phyloP scores from a whole-genome alignment of 495 filamentous ascomycete species.

The Thozetella sp. region DNA sequence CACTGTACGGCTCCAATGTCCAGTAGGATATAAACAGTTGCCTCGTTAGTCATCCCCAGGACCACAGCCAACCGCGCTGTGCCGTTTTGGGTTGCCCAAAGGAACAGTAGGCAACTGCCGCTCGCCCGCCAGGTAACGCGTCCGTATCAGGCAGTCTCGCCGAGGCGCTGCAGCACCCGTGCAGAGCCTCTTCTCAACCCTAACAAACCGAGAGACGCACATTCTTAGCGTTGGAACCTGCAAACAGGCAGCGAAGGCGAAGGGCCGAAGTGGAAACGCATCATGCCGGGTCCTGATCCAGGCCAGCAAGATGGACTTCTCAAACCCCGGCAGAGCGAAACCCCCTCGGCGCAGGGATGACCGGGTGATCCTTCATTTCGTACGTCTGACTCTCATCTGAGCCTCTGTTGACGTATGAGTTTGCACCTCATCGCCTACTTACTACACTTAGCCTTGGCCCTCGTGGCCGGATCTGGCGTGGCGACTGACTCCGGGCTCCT shows the following conservation, averaged over 20 bases:
- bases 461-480: not conserved
- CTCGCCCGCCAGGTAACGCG: not conserved
- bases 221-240: not conserved
- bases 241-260: not conserved
- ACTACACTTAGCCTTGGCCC: no score
- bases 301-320: constrained; percentile 12
- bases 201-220: no score
- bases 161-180: not conserved
- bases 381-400: constrained; percentile 34
- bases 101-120: not conserved
- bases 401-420: not conserved
- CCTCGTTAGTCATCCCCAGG: not conserved
- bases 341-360: constrained; percentile 57
- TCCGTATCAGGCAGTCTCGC: not conserved
- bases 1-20: not conserved
- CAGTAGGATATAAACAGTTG: not conserved
- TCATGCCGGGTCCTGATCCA: constrained; percentile 6
- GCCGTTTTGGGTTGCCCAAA: no score
- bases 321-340: constrained; percentile 19
- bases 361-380: constrained; percentile 81
- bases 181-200: no score
- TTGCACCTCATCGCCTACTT: no score
- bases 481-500: not conserved
- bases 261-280: not conserved
- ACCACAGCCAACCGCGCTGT: no score